Evolutionary conservation across 768 basidiomycete species (phyloP), one percentile per base, ranked within the genome.

Genomic region (Gelatoporia subvermispora): DNA sequence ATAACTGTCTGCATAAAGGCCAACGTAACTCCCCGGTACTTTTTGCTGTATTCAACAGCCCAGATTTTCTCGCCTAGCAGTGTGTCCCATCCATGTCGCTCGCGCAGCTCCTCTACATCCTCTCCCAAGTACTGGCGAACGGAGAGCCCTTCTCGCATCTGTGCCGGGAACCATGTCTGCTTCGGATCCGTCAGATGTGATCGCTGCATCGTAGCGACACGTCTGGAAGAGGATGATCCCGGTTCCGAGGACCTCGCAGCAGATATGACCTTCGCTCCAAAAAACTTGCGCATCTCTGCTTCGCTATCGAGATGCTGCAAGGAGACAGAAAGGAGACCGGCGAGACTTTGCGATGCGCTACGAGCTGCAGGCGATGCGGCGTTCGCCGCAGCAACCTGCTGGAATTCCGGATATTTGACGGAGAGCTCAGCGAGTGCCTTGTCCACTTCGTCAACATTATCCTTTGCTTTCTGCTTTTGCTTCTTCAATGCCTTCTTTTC

Each of bases 221-320:
- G 66, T 62, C 45, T 72, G 69, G 43, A 74, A 3, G 47, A 22
- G 4, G 73, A 63, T 3, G 69, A 60, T 13, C 64, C 58, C 1
- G 66, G 51, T 1, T 70, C 56, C 11, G 66, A 54, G 17, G 66
- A 64, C 64, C 78, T 79, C 23, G 73, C 75, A 2, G 85, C 80
- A n/a, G 74, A 72, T 8, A 97, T 78, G 49, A 96, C 93, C 59
- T 85, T 88, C 17, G 89, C 78, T 2, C 95, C 95, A 61, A 99
- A 99, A 75, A 97, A 95, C 54, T 83, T 85, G 47, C 88, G 83
- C 68, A 98, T 79, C 62, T 99, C 96, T 0, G 86, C 85, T 50
- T 95, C 93, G 10, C 84, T 75, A 53, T 98, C 93, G 15, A 99
- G 80, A 57, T 91, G 76, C 35, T 84, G 72, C 1, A 85, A 72